These are phyloP conservation scores for Acacia concinna DNA, from an alignment of 331 rosid species.

Conservation along the genomic window DNA sequence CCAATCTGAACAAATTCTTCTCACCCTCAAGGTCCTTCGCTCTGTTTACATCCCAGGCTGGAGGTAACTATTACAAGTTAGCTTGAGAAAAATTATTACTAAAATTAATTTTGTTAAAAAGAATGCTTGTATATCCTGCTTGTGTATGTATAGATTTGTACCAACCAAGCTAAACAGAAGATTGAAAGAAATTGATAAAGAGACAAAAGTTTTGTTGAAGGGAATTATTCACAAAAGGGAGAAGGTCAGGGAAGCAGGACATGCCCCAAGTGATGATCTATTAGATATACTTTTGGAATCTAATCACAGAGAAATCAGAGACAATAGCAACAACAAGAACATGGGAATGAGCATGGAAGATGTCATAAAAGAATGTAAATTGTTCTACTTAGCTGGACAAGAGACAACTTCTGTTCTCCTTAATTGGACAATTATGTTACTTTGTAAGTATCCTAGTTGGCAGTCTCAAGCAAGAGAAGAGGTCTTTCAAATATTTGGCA, in stretches of 20 bases:
- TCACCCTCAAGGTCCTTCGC: not conserved
- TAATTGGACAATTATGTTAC: slow-evolving; percentile 42
- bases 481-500: slow-evolving; percentile 30
- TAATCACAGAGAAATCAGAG: slow-evolving; percentile 32
- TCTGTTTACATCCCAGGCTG: slow-evolving; percentile 34
- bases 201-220: slow-evolving; percentile 15
- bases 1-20: slow-evolving; percentile 23
- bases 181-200: slow-evolving; percentile 31
- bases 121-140: not conserved
- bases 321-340: slow-evolving; percentile 28
- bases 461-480: slow-evolving; percentile 39
- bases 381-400: slow-evolving; percentile 44
- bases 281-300: slow-evolving; percentile 40
- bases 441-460: slow-evolving; percentile 31
- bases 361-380: slow-evolving; percentile 45
- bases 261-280: slow-evolving; percentile 23
- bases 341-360: slow-evolving; percentile 43
- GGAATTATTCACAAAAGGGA: slow-evolving; percentile 41
- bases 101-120: no score
- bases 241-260: slow-evolving; percentile 26
- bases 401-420: slow-evolving; percentile 35
- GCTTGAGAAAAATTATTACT: not conserved
- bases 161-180: slow-evolving; percentile 33
- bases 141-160: slow-evolving; percentile 28
- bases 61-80: slow-evolving; percentile 23